These are phyloP conservation scores for Fusarium buharicum DNA, from an alignment of 2,329 filamentous ascomycete genomes.

Conservation along the genomic window DNA sequence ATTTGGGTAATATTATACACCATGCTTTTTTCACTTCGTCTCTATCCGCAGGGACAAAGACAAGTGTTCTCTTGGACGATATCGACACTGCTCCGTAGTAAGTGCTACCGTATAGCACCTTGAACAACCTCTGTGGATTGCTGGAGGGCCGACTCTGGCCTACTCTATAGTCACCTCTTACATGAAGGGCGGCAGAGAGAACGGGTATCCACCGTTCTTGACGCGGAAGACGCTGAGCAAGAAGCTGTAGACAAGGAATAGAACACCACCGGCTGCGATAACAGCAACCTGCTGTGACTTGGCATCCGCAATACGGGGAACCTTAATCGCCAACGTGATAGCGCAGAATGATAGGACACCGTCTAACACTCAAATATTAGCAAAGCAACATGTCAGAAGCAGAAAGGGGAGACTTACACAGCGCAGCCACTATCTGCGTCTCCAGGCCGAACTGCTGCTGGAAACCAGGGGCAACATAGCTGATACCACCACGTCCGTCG, in stretches of 20 bases:
- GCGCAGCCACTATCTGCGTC: slow-evolving; percentile 91
- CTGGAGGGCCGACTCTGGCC: neutral
- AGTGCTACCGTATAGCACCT: neutral
- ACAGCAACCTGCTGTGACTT: slow-evolving; percentile 84
- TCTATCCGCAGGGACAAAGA: neutral
- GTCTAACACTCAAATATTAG: slow-evolving; percentile 45
- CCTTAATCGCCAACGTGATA: slow-evolving; percentile 91
- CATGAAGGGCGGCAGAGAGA: slow-evolving; percentile 90
- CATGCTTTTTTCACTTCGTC: slow-evolving; percentile 10
- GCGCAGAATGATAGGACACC: slow-evolving; percentile 87
- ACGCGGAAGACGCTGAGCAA: slow-evolving; percentile 91
- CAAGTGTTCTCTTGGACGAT: neutral
- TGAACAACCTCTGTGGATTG: neutral
- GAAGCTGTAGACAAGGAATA: slow-evolving; percentile 92
- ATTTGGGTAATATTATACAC: slow-evolving; percentile 17
- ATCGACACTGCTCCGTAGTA: neutral
- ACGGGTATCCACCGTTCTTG: slow-evolving; percentile 96
- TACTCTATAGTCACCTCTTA: slow-evolving; percentile 47
- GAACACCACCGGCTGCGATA: slow-evolving; percentile 78
- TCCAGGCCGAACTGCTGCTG: slow-evolving; percentile 94
- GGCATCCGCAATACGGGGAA: slow-evolving; percentile 84
- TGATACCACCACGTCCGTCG: slow-evolving; percentile 85
- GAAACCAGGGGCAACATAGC: slow-evolving; percentile 91
- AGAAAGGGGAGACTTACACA: slow-evolving; percentile 72
- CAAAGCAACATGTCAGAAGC: neutral